Conservation (phyloP, 768 basidiomycete genomes). For the Trametes cubensis region DNA sequence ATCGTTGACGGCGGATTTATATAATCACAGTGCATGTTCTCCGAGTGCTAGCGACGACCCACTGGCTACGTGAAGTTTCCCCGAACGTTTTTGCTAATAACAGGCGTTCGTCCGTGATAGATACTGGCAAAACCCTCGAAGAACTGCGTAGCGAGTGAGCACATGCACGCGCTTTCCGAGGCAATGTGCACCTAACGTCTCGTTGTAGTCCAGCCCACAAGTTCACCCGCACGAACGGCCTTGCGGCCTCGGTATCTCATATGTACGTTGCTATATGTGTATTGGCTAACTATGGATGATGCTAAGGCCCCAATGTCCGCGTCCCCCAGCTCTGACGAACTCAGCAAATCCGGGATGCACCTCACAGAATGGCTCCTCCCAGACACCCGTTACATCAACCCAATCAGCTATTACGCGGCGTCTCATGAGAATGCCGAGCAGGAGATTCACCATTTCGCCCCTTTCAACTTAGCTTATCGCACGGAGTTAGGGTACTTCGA, state of each 20-base stretch:
- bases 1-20: no score
- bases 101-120: conserved; percentile 19
- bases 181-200: not conserved
- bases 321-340: conserved; percentile 36
- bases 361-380: conserved; percentile 57
- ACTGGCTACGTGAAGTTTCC: conserved; percentile 27
- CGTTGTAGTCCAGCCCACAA: conserved; percentile 57
- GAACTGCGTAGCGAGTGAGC: conserved; percentile 12
- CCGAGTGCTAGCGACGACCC: conserved; percentile 27
- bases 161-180: no score
- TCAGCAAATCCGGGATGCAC: conserved; percentile 74
- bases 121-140: conserved; percentile 19
- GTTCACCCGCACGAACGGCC: conserved; percentile 65
- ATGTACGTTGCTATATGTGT: conserved; percentile 50
- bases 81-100: conserved; percentile 29
- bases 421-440: no score
- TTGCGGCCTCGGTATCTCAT: conserved; percentile 70
- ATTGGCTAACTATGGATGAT: not conserved
- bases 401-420: no score
- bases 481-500: not conserved
- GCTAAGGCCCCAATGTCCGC: not conserved
- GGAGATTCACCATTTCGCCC: conserved; percentile 36
- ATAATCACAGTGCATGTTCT: conserved; percentile 14
- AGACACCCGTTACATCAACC: not conserved
- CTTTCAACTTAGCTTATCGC: conserved; percentile 60